Evolutionary conservation across 1,284 basidiomycete species (phyloP), one percentile per base, ranked within the genome.

Genomic region (Heterobasidion occidentale): DNA sequence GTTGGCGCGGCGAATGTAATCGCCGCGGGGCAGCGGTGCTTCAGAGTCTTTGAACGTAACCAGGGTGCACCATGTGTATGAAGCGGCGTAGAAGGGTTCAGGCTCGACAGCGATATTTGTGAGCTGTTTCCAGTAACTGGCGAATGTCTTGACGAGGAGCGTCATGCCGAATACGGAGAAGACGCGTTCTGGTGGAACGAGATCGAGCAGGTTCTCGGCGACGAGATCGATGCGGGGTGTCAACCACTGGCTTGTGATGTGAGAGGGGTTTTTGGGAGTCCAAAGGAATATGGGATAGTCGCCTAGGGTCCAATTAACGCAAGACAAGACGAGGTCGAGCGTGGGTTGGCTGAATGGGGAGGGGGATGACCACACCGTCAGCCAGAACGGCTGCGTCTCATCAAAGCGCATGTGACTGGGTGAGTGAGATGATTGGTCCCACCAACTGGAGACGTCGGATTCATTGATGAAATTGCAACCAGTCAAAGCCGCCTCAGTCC

Each of bases 211-310:
- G 58, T 68, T 67, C 20, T 70, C 66, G 4, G 68, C 66, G 15
- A 80, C 64, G 44, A 68, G 64, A 42, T 59, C 59, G 33, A 78
- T 61, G 14, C 74, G 71, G 48, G 68, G 68, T 7, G 50, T 49
- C 20, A 77, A 58, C 74, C 72, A 74, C 27, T 68, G 62, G n/a
- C 66, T 42, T 3, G 69, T 67, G 35, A 68, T 57, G 3, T 67
- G 56, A 48, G 64, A 62, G 11, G 63, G 61, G 51, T 56, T 64
- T 47, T 66, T 66, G 14, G 74, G 67, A 9, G 76, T 71, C 77
- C 78, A 81, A 33, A 82, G 61, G 65, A 82, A 82, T 57, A 81
- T 71, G 34, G 80, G 80, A 57, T 79, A 74, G 44, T 77, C 69
- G 54, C 79, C 76, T 45, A 75, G 62, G 12, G 69, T 70, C 60